A percentile compares a stretch with the other conserved stretches of the same genome.
Evolutionary conservation across 306 rosid genomes (phyloP).

Genomic region (Glycine soja): DNA sequence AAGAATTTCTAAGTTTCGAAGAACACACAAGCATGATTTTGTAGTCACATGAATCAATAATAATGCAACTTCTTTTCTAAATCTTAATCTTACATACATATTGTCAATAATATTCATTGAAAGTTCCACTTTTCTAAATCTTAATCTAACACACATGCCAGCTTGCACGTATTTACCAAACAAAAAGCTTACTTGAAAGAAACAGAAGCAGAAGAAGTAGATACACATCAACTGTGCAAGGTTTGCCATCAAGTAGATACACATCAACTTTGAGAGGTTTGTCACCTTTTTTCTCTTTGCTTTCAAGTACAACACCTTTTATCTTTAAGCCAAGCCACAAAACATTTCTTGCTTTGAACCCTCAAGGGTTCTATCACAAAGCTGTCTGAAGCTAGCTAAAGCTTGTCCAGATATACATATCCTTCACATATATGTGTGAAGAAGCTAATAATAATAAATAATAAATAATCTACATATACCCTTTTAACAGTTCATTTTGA

Average conservation of each 20-base stretch:
- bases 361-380: slow-evolving; percentile 20
- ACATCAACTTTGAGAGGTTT: slow-evolving; percentile 7
- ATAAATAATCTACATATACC: background rate
- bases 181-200: slow-evolving; percentile 43
- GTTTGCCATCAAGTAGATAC: background rate
- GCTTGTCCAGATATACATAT: slow-evolving; percentile 11
- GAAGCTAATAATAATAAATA: background rate
- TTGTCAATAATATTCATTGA: slow-evolving; percentile 5
- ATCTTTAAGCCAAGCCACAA: slow-evolving; percentile 30
- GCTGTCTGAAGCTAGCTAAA: slow-evolving; percentile 26
- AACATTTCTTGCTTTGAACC: slow-evolving; percentile 31
- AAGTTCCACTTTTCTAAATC: background rate
- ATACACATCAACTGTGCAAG: slow-evolving; percentile 13
- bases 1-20: slow-evolving; percentile 23
- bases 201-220: slow-evolving; percentile 31
- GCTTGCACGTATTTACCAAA: slow-evolving; percentile 24
- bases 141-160: background rate
- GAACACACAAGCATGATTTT: slow-evolving; percentile 11
- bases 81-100: background rate
- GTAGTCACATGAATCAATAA: slow-evolving; percentile 2
- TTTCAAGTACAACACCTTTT: slow-evolving; percentile 39
- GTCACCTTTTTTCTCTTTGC: slow-evolving; percentile 28
- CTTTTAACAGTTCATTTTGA: slow-evolving; percentile 16
- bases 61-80: background rate
- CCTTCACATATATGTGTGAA: slow-evolving; percentile 30